A percentile compares a stretch with the other conserved stretches of the same genome.
Conservation (phyloP, 192 early-diverging fungal species). For the Coemansia biformis region DNA sequence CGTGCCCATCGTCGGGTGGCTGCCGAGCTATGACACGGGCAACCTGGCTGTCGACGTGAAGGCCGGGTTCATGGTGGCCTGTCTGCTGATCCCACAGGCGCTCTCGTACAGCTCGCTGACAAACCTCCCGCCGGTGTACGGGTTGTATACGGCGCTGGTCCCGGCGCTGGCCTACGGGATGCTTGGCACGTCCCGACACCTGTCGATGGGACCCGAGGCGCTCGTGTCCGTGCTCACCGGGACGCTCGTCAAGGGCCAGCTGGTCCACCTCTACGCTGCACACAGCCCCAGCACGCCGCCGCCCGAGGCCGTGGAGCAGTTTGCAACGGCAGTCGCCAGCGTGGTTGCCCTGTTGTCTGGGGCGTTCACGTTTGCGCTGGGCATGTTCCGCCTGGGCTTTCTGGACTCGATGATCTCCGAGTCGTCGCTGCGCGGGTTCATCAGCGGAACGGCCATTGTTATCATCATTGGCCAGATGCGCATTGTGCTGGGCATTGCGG, state of each 20-base stretch:
- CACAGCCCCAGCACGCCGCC: conserved; percentile 46
- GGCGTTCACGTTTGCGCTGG: conserved; percentile 84
- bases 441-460: conserved; percentile 88
- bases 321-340: conserved; percentile 52
- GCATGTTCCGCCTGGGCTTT: conserved; percentile 96
- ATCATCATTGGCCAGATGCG: conserved; percentile 85
- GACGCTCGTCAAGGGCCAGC: conserved; percentile 59
- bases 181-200: conserved; percentile 90
- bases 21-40: conserved; percentile 67
- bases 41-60: conserved; percentile 70
- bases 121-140: conserved; percentile 79
- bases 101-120: conserved; percentile 90
- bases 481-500: conserved; percentile 63
- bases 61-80: conserved; percentile 81
- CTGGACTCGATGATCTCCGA: conserved; percentile 92
- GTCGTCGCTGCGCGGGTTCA: conserved; percentile 91
- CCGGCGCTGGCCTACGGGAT: conserved; percentile 81
- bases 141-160: conserved; percentile 82
- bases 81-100: conserved; percentile 67
- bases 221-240: conserved; percentile 83
- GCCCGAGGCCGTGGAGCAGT: conserved; percentile 51
- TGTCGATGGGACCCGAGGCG: conserved; percentile 94
- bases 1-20: conserved; percentile 88
- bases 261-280: conserved; percentile 48
- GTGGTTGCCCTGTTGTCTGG: conserved; percentile 86